Evolutionary conservation across 306 rosid genomes (phyloP), one percentile per base, ranked within the genome.

Genomic region (Dicorynia guianensis): DNA sequence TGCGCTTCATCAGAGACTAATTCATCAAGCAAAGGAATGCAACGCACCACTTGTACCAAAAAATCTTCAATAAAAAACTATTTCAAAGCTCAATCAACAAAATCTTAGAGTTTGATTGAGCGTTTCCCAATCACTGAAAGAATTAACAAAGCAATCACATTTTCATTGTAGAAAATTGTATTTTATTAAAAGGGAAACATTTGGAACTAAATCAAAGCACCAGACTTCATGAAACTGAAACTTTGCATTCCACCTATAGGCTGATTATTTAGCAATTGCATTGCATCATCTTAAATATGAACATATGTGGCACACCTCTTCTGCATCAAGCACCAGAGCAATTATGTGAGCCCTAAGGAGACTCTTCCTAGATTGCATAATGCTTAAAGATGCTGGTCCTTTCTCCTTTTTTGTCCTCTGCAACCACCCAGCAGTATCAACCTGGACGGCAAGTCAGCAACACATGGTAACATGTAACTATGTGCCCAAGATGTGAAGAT

Each of bases 401-500:
- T 90, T 92, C 79, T 90, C 96, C 74, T 81, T 86, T 77, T 95
- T 95, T 53, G 88, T 87, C 87, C 97, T 86, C 75, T 86, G 96
- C 89, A 95, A 75, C 98, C 97, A 95, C 67, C 98, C 98, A 63
- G 98, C 96, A 8, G 98, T 95, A 84, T 95, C 98, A 59, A 95
- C 98, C 96, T 89, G 84, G 81, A 74, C 76, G 72, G 63, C 17
- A 78, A 83, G 81, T 69, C 76, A 76, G 63, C 17, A 78, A 83
- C 61, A 71, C 68, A 81, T 1, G 10, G 61, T 40, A 65, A 63
- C 53, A 20, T 44, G 64, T 35, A 40, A 64, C 25, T 25, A 35
- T 36, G 38, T 47, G 13, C 52, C 38, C 50, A 39, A 8, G 7
- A 52, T 71, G 34, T 64, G 67, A 77, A 64, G 3, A 63, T 15